Evolutionary conservation across 805 yeast species (phyloP).

Genomic region (Lipomyces mesembrius): DNA sequence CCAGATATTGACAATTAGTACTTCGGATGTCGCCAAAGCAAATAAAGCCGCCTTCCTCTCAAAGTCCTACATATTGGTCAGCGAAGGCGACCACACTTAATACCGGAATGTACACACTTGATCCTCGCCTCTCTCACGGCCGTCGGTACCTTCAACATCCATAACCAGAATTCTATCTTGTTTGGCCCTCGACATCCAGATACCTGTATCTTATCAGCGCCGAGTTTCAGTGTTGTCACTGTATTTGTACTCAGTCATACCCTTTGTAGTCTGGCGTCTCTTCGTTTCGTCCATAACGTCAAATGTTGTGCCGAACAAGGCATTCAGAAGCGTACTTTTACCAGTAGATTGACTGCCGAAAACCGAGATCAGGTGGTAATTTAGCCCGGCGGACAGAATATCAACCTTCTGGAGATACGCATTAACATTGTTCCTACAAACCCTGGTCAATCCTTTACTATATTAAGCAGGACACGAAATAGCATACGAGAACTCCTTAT

Average conservation of each 20-base stretch:
- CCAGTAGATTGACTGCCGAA: constrained; percentile 98
- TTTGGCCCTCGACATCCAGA: constrained; percentile 39
- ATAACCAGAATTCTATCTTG: constrained; percentile 65
- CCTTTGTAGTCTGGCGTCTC: constrained; percentile 90
- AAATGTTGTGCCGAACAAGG: constrained; percentile 81
- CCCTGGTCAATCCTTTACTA: neutral
- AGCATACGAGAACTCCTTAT: constrained; percentile 52
- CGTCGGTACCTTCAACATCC: constrained; percentile 99
- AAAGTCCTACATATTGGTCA: constrained; percentile 60
- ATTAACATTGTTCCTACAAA: constrained; percentile 24
- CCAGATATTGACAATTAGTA: constrained; percentile 91
- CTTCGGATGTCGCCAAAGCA: constrained; percentile 90
- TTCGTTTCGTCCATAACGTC: constrained; percentile 89
- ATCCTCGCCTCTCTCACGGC: constrained; percentile 96
- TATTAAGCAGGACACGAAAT: constrained; percentile 19
- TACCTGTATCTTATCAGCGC: constrained; percentile 22
- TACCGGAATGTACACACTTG: constrained; percentile 49
- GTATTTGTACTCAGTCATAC: constrained; percentile 49
- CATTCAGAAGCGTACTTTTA: constrained; percentile 87
- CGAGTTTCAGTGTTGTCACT: neutral
- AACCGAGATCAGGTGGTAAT: constrained; percentile 90
- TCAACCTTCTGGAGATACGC: constrained; percentile 48
- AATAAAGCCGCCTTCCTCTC: constrained; percentile 95
- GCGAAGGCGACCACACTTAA: neutral
- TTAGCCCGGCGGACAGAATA: constrained; percentile 57